A percentile compares a stretch with the other conserved stretches of the same genome.
These are phyloP conservation scores for Excoecaria agallocha DNA, from an alignment of 345 rosid species.

Conservation along the genomic window DNA sequence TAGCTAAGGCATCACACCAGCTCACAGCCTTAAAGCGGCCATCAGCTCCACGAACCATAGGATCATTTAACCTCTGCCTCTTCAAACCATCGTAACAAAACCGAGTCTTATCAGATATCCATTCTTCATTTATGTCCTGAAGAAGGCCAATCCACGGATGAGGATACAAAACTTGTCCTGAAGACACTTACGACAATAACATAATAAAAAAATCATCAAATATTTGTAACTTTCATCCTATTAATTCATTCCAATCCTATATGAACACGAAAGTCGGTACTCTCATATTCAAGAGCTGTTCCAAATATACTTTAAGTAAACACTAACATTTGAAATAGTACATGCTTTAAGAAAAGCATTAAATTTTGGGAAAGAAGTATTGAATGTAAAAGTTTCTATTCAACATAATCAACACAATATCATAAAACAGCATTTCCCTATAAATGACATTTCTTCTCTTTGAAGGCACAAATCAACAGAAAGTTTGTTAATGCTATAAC, in stretches of 20 bases:
- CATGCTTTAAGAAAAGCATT: neutral
- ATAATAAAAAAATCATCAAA: neutral
- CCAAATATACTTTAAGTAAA: neutral
- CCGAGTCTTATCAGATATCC: slow-evolving; percentile 99
- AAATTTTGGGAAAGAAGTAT: neutral
- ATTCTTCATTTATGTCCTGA: slow-evolving; percentile 98
- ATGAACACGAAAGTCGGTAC: neutral
- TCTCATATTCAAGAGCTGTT: neutral
- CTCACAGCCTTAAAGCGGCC: slow-evolving; percentile 85
- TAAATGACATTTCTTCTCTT: neutral
- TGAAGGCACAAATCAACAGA: neutral
- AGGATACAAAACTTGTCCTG: slow-evolving; percentile 1
- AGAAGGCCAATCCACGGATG: slow-evolving; percentile 20
- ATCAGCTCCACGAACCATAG: slow-evolving; percentile 92
- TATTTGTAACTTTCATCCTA: neutral
- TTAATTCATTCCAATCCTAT: slow-evolving; percentile 2
- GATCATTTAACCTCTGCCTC: slow-evolving; percentile 98
- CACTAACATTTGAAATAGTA: neutral
- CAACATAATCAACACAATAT: neutral
- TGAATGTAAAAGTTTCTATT: neutral
- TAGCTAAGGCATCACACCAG: slow-evolving; percentile 95
- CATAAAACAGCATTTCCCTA: neutral
- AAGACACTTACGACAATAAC: slow-evolving; percentile 7
- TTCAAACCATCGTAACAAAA: slow-evolving; percentile 95
- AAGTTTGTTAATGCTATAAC: neutral